Conservation (phyloP, 441 rosid genomes). For the Erodium moschatum region DNA sequence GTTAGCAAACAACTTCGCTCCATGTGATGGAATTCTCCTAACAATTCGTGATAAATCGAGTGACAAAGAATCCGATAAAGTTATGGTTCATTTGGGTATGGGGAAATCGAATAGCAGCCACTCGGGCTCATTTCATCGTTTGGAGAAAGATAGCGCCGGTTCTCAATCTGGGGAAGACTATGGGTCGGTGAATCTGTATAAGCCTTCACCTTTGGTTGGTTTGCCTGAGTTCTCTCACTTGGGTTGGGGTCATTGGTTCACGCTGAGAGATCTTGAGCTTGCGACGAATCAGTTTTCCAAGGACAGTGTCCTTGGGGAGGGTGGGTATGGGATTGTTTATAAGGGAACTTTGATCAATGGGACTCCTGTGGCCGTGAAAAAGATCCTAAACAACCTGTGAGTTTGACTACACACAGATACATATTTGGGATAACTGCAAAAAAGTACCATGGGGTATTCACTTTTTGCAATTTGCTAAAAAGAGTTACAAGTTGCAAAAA, state of each 20-base stretch:
- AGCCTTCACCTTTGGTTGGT: slow-evolving; percentile 67
- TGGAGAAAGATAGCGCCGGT: slow-evolving; percentile 53
- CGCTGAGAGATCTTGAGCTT: slow-evolving; percentile 80
- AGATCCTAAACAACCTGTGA: slow-evolving; percentile 78
- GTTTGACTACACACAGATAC: slow-evolving; percentile 21
- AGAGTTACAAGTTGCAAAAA: too few species aligned
- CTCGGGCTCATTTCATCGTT: slow-evolving; percentile 53
- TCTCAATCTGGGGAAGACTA: slow-evolving; percentile 89
- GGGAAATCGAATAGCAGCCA: neutral
- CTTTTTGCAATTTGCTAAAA: too few species aligned
- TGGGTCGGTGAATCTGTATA: slow-evolving; percentile 39
- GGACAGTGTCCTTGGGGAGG: slow-evolving; percentile 85
- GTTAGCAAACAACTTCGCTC: slow-evolving; percentile 10
- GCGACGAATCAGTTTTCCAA: slow-evolving; percentile 80
- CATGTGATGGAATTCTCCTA: slow-evolving; percentile 72
- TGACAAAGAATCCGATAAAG: slow-evolving; percentile 62
- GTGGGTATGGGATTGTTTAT: slow-evolving; percentile 92
- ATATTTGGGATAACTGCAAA: neutral
- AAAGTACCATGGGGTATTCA: too few species aligned
- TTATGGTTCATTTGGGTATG: slow-evolving; percentile 45
- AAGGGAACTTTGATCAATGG: slow-evolving; percentile 67
- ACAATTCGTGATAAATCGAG: slow-evolving; percentile 61
- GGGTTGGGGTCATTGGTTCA: slow-evolving; percentile 99
- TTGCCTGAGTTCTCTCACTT: slow-evolving; percentile 76
- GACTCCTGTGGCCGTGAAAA: slow-evolving; percentile 77